Evolutionary conservation across 768 basidiomycete genomes (phyloP).

Genomic region (Jaapia argillacea): DNA sequence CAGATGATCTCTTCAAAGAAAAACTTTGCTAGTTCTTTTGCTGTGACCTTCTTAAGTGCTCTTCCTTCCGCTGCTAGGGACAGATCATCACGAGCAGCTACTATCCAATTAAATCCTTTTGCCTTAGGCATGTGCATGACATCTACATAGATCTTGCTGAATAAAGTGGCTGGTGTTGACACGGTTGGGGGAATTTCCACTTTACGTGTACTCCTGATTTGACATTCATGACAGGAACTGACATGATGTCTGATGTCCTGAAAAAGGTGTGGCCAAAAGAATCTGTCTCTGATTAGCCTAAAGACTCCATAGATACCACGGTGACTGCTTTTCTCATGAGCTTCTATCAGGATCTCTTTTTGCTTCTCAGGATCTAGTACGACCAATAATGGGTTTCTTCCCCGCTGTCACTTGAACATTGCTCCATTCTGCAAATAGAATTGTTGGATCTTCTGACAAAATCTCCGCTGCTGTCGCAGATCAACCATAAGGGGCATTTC

Average conservation of each 20-base stretch:
- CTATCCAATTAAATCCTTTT: constrained; percentile 12
- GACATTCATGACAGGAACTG: constrained; percentile 12
- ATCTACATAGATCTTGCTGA: too few relatives aligned
- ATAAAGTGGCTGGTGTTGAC: constrained; percentile 7
- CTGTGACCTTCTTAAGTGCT: constrained; percentile 9
- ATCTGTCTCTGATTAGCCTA: constrained; percentile 5
- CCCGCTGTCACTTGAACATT: constrained; percentile 3
- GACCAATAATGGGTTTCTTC: constrained; percentile 1
- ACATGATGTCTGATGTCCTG: too few relatives aligned
- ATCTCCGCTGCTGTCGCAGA: too few relatives aligned
- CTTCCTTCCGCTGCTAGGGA: constrained; percentile 19
- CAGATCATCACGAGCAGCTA: constrained; percentile 20
- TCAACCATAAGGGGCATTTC: too few relatives aligned
- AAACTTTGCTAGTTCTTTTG: constrained; percentile 12
- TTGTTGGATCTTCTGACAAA: too few relatives aligned
- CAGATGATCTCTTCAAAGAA: constrained; percentile 22
- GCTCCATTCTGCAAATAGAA: constrained; percentile 7
- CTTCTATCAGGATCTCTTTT: constrained; percentile 5
- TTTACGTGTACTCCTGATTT: constrained; percentile 9
- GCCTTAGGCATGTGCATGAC: too few relatives aligned
- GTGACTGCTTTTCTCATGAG: constrained; percentile 14
- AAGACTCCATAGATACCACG: constrained; percentile 7
- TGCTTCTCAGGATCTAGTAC: constrained; percentile 3
- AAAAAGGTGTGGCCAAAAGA: constrained; percentile 10
- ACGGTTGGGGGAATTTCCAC: constrained; percentile 8